These are phyloP conservation scores for Truncatella angustata DNA, from an alignment of 2,329 filamentous ascomycete species.

Conservation along the genomic window DNA sequence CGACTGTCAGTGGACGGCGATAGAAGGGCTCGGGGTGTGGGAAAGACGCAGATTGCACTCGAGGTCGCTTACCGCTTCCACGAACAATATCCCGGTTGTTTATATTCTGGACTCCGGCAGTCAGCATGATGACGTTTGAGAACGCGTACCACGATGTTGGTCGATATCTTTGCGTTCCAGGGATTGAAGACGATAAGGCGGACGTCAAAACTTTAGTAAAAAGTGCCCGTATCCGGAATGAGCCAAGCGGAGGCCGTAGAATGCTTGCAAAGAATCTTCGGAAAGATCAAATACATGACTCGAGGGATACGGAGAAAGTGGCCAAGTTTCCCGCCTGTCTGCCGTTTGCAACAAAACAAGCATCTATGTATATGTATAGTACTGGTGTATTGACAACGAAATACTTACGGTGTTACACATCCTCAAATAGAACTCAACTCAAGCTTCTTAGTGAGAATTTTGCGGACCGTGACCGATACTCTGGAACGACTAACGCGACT, in stretches of 20 bases:
- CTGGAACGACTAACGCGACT: conserved; percentile 8
- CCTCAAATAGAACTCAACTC: conserved; percentile 18
- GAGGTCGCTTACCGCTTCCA: conserved; percentile 29
- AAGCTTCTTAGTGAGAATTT: background rate
- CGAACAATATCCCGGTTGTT: conserved; percentile 25
- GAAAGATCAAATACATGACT: background rate
- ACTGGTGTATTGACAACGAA: conserved; percentile 17
- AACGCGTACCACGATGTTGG: conserved; percentile 34
- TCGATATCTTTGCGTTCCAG: conserved; percentile 21
- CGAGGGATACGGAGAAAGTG: background rate
- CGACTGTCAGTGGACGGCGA: no score
- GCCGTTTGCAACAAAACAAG: background rate
- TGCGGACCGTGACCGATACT: background rate
- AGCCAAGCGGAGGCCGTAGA: conserved; percentile 9
- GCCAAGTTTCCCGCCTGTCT: background rate
- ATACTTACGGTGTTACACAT: conserved; percentile 12
- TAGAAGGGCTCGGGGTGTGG: no score
- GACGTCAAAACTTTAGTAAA: conserved; percentile 36
- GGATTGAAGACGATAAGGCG: conserved; percentile 28
- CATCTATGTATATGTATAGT: conserved; percentile 23
- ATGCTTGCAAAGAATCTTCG: background rate
- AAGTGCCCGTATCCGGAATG: conserved; percentile 7
- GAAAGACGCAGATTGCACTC: conserved; percentile 38
- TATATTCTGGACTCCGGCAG: conserved; percentile 38
- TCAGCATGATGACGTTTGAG: conserved; percentile 27